phyloP scores from a whole-genome alignment of 2,329 filamentous ascomycete species.

The Trichoderma oligosporum region DNA sequence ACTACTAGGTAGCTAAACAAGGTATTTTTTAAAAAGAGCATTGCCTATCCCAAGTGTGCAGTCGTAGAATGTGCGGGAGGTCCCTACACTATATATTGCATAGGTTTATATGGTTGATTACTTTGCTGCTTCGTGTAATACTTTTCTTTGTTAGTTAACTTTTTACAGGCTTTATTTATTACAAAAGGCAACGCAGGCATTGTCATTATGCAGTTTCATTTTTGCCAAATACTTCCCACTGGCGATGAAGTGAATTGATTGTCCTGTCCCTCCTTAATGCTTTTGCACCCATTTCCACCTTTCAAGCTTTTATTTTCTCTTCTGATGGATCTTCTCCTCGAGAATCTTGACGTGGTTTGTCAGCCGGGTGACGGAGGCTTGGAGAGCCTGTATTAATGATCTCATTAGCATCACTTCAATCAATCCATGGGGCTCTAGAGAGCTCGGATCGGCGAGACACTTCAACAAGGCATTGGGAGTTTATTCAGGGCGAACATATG shows the following conservation, averaged over 20 bases:
- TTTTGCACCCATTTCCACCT: neutral
- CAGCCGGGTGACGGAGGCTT: slow-evolving; percentile 81
- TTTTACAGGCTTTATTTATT: slow-evolving; percentile 7
- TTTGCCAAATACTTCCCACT: neutral
- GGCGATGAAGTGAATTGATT: neutral
- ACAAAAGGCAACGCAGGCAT: neutral
- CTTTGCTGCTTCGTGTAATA: neutral
- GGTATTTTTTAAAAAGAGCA: neutral
- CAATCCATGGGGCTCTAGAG: no score
- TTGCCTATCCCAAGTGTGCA: neutral
- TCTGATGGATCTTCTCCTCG: slow-evolving; percentile 74
- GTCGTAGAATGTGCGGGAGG: neutral
- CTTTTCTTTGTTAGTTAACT: neutral
- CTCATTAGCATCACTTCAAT: neutral
- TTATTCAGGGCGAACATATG: neutral
- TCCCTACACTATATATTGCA: no score
- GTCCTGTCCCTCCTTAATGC: neutral
- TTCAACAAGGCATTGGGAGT: neutral
- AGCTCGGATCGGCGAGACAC: neutral
- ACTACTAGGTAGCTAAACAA: neutral
- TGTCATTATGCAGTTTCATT: slow-evolving; percentile 5
- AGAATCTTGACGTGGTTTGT: slow-evolving; percentile 77
- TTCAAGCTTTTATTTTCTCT: slow-evolving; percentile 56
- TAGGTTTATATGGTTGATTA: neutral
- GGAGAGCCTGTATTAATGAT: slow-evolving; percentile 62